Evolutionary conservation across 768 basidiomycete genomes (phyloP), one percentile per base, ranked within the genome.

Genomic region (Xanthoconium stramineum): DNA sequence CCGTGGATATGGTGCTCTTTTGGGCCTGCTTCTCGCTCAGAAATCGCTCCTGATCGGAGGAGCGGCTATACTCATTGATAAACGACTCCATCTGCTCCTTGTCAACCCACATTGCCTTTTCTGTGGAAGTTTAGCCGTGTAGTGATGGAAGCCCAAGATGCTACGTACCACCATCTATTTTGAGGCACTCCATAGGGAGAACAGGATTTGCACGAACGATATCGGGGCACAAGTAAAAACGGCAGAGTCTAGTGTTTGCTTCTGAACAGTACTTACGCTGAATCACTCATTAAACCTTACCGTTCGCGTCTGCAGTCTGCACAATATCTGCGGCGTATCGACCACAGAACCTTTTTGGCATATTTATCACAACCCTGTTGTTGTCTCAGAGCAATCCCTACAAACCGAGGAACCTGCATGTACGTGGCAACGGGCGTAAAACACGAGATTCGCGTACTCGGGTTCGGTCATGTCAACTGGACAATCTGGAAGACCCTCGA

Each of bases 401-500:
- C 30, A 4, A 12, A 7, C 10, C 3, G 17, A 3, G 24, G 40
- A 13, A 8, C 19, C 10, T 24, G 7, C 13, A 37, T 35, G 36
- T 28, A 48, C 47, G 35, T 48, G 47, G 35, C 47, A 48, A 24
- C 47, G 47, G 14, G 47, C 20, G 10, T 48, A 37, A 37, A 48
- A 48, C 20, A 48, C 47, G 14, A 48, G 47, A 28, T 48, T 37
- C 4, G 47, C 47, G 40, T 42, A 51, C 42, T 77, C 71, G 0
- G 73, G 73, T 52, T 82, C 80, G 19, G 61, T 70, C 36, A 50
- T 15, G 29, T 56, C 55, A 5, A 2, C 20, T 10, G 55, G 49
- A 43, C 49, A 56, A 4, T 51, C 49, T 4, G 81, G 81, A 7
- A 80, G 67, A 9, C 68, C 73, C 20, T 60, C 50, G 13, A 76